Conservation (phyloP, 225 moss, liverwort and hornwort genomes). For the Asterella californica region DNA sequence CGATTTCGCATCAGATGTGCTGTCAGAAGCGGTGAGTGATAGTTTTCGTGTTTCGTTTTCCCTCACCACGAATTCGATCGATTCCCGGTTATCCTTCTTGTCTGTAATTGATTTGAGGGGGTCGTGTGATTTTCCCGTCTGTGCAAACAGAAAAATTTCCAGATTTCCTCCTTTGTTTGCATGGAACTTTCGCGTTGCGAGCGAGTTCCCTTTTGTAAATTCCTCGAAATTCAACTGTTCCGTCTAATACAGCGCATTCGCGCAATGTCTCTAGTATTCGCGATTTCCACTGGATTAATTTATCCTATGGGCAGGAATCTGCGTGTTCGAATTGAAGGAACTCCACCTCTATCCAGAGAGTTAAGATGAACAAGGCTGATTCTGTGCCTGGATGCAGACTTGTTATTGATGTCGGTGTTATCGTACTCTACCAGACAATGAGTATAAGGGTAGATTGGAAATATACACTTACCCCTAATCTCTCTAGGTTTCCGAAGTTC, state of each 20-base stretch:
- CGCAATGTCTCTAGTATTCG: background rate
- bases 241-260: background rate
- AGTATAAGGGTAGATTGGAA: background rate
- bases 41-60: background rate
- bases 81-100: no score
- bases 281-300: background rate
- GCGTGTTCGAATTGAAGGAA: background rate
- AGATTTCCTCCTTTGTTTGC: background rate
- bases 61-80: background rate
- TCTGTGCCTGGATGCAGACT: background rate
- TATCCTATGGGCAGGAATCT: background rate
- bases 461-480: background rate
- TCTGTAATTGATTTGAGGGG: background rate
- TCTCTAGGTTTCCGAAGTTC: background rate
- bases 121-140: background rate
- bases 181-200: background rate
- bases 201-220: no score
- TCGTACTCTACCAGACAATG: background rate
- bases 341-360: background rate
- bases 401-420: background rate
- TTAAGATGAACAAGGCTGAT: background rate
- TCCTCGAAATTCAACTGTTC: no score
- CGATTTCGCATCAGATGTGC: conserved; percentile 43
- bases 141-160: background rate
- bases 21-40: conserved; percentile 54